phyloP scores from a whole-genome alignment of 108 stramenopile species.

The Asterionellopsis glacialis region DNA sequence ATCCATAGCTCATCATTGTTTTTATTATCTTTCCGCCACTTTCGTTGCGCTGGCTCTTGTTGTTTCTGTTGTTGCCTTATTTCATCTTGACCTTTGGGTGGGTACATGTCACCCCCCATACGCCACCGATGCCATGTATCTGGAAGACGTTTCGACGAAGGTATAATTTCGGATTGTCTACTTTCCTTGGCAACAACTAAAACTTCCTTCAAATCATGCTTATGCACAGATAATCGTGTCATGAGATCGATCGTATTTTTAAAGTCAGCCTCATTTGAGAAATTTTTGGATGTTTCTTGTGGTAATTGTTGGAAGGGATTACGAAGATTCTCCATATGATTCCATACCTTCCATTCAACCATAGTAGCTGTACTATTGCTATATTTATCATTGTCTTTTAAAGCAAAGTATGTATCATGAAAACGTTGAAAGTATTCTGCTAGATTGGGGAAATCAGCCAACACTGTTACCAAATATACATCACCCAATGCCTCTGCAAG shows the following conservation, averaged over 20 bases:
- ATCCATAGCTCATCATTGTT: slow-evolving; percentile 60
- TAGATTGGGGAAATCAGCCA: slow-evolving; percentile 49
- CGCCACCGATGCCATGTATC: slow-evolving; percentile 36
- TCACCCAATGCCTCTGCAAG: slow-evolving; percentile 66
- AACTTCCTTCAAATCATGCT: slow-evolving; percentile 47
- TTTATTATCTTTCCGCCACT: slow-evolving; percentile 38
- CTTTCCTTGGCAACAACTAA: slow-evolving; percentile 32
- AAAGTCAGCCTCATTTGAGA: background rate
- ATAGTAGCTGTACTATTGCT: background rate
- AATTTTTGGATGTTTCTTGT: background rate
- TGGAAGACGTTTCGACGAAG: slow-evolving; percentile 16
- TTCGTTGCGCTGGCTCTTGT: slow-evolving; percentile 24
- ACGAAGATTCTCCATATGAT: slow-evolving; percentile 3
- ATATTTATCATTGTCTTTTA: background rate
- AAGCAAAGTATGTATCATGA: slow-evolving; percentile 50
- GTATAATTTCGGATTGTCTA: slow-evolving; percentile 20
- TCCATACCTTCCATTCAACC: background rate
- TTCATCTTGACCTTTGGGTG: slow-evolving; percentile 13
- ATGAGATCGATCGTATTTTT: slow-evolving; percentile 49
- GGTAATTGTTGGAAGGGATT: slow-evolving; percentile 5
- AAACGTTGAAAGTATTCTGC: slow-evolving; percentile 51
- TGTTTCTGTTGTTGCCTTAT: background rate
- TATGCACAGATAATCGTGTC: slow-evolving; percentile 54
- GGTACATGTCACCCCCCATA: slow-evolving; percentile 36
- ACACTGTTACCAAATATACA: slow-evolving; percentile 56